Evolutionary conservation across 106 monocot genomes (phyloP).

Genomic region (Dioscorea alata): DNA sequence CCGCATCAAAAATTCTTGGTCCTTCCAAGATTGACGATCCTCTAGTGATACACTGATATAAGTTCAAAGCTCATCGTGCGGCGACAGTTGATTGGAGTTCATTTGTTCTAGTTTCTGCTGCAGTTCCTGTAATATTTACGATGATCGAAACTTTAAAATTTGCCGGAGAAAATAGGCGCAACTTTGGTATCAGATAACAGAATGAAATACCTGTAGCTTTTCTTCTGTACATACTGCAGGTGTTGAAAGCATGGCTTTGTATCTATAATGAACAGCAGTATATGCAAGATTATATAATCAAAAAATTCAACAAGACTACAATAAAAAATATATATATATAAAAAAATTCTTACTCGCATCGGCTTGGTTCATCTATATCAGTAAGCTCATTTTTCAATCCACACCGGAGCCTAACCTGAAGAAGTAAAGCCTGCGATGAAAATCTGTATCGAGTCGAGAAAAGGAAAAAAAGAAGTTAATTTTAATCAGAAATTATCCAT

Average conservation of each 20-base stretch:
- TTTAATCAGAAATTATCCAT: background rate
- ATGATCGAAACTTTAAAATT: background rate
- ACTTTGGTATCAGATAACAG: background rate
- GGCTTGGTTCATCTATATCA: constrained; percentile 91
- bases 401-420: constrained; percentile 94
- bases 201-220: constrained; percentile 49
- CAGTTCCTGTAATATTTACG: constrained; percentile 51
- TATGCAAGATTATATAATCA: background rate
- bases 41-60: background rate
- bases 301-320: too few species aligned
- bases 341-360: constrained; percentile 82
- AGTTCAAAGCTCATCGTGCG: constrained; percentile 66
- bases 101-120: constrained; percentile 60
- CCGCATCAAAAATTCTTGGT: too few species aligned
- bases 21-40: too few species aligned
- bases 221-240: constrained; percentile 75
- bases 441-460: background rate
- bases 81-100: constrained; percentile 29
- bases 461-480: background rate
- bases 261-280: constrained; percentile 35
- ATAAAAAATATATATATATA: too few species aligned
- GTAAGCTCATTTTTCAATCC: constrained; percentile 84
- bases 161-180: background rate
- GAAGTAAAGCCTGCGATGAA: constrained; percentile 5
- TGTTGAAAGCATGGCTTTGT: constrained; percentile 66